These are phyloP conservation scores for Lachnellula suecica DNA, from an alignment of 2,329 filamentous ascomycete species.

Conservation along the genomic window DNA sequence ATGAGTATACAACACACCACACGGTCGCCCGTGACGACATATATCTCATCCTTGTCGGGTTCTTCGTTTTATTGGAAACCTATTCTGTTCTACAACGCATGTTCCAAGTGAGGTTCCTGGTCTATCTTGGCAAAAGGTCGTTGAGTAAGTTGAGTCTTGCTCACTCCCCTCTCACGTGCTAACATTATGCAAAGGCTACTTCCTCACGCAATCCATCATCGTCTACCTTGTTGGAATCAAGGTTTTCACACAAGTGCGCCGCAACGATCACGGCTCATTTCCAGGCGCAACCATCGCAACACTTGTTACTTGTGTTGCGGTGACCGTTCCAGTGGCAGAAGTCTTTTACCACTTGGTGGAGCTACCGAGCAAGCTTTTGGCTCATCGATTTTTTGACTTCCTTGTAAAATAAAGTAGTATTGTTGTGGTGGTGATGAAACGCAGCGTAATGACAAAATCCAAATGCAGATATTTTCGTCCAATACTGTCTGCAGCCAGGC, in stretches of 20 bases:
- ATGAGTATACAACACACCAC: conserved; percentile 32
- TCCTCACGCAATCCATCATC: conserved; percentile 40
- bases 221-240: conserved; percentile 43
- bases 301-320: conserved; percentile 1
- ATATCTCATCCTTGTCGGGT: conserved; percentile 42
- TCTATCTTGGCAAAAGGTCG: conserved; percentile 40
- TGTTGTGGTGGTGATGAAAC: not conserved
- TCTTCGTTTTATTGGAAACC: conserved; percentile 41
- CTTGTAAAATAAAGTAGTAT: not conserved
- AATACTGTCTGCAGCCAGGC: no score
- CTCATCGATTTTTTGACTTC: conserved; percentile 3
- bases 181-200: conserved; percentile 34
- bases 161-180: not conserved
- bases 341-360: conserved; percentile 6
- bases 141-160: conserved; percentile 37
- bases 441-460: no score
- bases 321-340: conserved; percentile 2
- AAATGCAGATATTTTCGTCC: no score
- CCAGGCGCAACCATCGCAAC: not conserved
- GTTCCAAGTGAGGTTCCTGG: conserved; percentile 35
- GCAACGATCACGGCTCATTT: conserved; percentile 2
- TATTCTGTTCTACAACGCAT: conserved; percentile 35
- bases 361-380: conserved; percentile 1
- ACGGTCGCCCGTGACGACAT: conserved; percentile 41
- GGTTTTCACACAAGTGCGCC: not conserved